These are phyloP conservation scores for Penicillium palitans DNA, from an alignment of 2,329 filamentous ascomycete genomes.

Conservation along the genomic window DNA sequence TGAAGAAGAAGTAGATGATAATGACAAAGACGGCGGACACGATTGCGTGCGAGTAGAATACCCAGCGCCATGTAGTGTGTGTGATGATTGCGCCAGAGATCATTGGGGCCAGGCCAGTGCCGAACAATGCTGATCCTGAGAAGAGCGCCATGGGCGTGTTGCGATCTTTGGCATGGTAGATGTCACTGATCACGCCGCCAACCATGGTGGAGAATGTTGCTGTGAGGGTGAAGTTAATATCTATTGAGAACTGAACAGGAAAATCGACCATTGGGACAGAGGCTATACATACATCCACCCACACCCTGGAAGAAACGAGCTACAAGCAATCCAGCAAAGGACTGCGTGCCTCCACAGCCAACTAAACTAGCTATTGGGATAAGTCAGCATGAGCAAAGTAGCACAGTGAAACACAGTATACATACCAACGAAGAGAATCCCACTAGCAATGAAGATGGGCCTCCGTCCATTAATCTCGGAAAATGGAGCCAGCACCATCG, in stretches of 20 bases:
- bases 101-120: conserved; percentile 77
- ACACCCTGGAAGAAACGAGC: conserved; percentile 74
- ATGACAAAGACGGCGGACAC: conserved; percentile 63
- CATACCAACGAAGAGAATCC: conserved; percentile 64
- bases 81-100: conserved; percentile 69
- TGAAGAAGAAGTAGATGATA: conserved; percentile 68
- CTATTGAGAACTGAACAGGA: too few relatives aligned
- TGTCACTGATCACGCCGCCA: conserved; percentile 85
- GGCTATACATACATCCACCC: conserved; percentile 63
- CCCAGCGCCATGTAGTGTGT: conserved; percentile 74
- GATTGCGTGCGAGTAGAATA: conserved; percentile 84
- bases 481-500: conserved; percentile 85
- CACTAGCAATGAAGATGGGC: conserved; percentile 75
- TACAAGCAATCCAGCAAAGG: conserved; percentile 71
- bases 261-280: not conserved
- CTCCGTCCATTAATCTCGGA: conserved; percentile 85
- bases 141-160: conserved; percentile 92
- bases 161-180: conserved; percentile 74
- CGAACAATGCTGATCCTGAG: conserved; percentile 73
- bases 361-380: conserved; percentile 58
- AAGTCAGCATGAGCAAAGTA: conserved; percentile 8
- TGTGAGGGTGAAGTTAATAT: conserved; percentile 13
- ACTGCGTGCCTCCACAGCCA: conserved; percentile 69
- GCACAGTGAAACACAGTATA: not conserved
- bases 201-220: conserved; percentile 80